Percentiles rank a stretch among this genome's conserved stretches.
Evolutionary conservation across 441 rosid genomes (phyloP).

Genomic region (Pelargonium australe): DNA sequence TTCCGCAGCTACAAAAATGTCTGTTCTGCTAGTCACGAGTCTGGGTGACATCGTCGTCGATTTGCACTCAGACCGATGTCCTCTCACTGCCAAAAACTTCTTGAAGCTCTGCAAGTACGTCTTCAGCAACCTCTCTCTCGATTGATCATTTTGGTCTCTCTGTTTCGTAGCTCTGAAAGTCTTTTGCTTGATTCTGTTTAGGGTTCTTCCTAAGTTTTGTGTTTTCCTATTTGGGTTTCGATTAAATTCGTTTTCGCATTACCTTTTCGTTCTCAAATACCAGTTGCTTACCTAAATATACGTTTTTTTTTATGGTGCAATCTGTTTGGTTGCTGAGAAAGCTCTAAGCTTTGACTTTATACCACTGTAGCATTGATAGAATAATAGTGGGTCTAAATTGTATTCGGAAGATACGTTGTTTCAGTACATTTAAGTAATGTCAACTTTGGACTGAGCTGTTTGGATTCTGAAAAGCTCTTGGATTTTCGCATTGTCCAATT

Average conservation of each 20-base stretch:
- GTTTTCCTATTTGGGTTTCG: neutral
- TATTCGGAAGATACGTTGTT: neutral
- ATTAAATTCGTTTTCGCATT: neutral
- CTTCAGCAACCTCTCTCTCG: neutral
- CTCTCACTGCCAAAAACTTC: constrained; percentile 83
- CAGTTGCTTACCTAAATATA: neutral
- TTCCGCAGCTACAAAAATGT: constrained; percentile 33
- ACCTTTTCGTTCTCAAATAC: constrained; percentile 1
- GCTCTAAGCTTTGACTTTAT: neutral
- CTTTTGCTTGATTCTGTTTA: neutral
- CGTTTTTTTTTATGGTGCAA: neutral
- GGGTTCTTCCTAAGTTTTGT: neutral
- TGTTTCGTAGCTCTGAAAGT: neutral
- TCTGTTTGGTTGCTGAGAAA: constrained; percentile 1
- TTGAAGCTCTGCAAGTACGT: constrained; percentile 89
- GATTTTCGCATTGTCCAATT: too few relatives aligned
- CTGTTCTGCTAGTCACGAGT: constrained; percentile 74
- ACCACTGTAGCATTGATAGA: neutral
- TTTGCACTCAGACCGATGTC: constrained; percentile 58
- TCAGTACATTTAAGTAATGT: neutral
- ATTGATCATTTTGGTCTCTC: neutral
- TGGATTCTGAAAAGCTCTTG: too few relatives aligned
- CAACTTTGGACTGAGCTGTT: too few relatives aligned
- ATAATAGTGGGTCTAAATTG: neutral
- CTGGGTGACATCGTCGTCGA: constrained; percentile 84